phyloP scores from a whole-genome alignment of 768 basidiomycete species.

The Russula virescens region DNA sequence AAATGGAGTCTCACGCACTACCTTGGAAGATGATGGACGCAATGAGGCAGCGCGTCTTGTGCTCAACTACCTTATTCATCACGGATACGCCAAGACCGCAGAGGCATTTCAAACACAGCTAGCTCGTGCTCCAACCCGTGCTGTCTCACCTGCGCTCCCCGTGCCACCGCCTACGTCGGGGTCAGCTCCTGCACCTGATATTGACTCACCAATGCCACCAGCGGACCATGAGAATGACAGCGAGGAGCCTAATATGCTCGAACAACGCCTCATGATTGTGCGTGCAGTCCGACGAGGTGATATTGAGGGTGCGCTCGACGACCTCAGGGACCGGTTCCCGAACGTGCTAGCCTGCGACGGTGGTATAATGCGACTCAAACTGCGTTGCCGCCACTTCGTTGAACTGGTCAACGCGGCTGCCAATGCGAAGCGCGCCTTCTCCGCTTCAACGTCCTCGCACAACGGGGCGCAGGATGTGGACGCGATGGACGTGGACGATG shows the following conservation, averaged over 20 bases:
- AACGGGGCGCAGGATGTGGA: constrained; percentile 21
- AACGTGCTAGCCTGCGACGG: constrained; percentile 59
- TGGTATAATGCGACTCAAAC: constrained; percentile 70
- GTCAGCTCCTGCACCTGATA: constrained; percentile 19
- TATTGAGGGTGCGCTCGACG: constrained; percentile 59
- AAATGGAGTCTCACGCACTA: constrained; percentile 40
- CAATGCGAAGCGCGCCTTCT: constrained; percentile 18
- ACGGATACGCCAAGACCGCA: constrained; percentile 73
- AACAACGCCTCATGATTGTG: constrained; percentile 64
- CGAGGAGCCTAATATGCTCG: constrained; percentile 41
- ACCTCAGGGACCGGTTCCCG: constrained; percentile 53
- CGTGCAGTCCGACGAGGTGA: constrained; percentile 63
- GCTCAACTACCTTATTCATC: constrained; percentile 73
- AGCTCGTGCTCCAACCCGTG: constrained; percentile 7
- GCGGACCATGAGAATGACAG: constrained; percentile 34
- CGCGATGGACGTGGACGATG: constrained; percentile 58
- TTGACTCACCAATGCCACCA: constrained; percentile 15
- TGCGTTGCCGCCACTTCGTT: constrained; percentile 81
- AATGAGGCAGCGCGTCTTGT: constrained; percentile 60
- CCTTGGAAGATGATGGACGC: constrained; percentile 35
- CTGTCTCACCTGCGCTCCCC: constrained; percentile 20
- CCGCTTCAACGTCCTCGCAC: constrained; percentile 3
- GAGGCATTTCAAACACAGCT: constrained; percentile 56
- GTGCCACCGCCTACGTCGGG: constrained; percentile 19
- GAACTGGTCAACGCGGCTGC: constrained; percentile 43